Conservation (phyloP, 2,329 filamentous ascomycete genomes). For the Coleophoma cylindrospora region DNA sequence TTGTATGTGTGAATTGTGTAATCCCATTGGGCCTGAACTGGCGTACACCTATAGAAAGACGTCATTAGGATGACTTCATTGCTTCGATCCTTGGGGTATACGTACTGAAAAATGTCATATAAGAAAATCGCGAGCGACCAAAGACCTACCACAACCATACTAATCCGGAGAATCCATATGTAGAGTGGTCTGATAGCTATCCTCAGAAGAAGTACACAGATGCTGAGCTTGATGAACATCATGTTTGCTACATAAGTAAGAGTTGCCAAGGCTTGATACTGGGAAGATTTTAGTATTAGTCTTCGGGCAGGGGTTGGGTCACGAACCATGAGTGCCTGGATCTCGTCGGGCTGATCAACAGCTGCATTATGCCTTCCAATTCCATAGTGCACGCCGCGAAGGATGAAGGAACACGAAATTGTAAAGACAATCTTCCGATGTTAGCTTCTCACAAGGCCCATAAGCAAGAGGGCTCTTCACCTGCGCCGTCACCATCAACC, state of each 20-base stretch:
- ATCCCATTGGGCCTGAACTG: conserved; percentile 44
- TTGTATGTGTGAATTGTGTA: conserved; percentile 6
- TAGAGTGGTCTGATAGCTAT: conserved; percentile 40
- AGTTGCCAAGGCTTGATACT: conserved; percentile 38
- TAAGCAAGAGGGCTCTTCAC: conserved; percentile 1
- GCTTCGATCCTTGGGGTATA: too few relatives aligned
- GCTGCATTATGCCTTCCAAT: conserved; percentile 11
- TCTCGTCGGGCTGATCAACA: conserved; percentile 2
- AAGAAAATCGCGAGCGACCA: conserved; percentile 45
- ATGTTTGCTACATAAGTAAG: conserved; percentile 12
- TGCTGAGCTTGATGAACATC: conserved; percentile 14
- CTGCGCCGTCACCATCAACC: conserved; percentile 11
- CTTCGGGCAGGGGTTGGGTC: not conserved
- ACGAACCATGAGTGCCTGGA: conserved; percentile 10
- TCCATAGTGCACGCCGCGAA: conserved; percentile 11
- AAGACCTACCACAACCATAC: conserved; percentile 39
- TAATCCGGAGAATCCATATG: conserved; percentile 40
- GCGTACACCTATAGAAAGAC: conserved; percentile 4
- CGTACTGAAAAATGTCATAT: conserved; percentile 13
- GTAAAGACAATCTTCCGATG: conserved; percentile 10
- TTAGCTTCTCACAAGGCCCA: not conserved
- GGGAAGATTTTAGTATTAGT: not conserved
- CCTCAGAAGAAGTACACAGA: conserved; percentile 42
- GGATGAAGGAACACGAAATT: conserved; percentile 8
- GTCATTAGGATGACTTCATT: too few relatives aligned